These are phyloP conservation scores for Fusarium nygamai DNA, from an alignment of 2,329 filamentous ascomycete species.

Conservation along the genomic window DNA sequence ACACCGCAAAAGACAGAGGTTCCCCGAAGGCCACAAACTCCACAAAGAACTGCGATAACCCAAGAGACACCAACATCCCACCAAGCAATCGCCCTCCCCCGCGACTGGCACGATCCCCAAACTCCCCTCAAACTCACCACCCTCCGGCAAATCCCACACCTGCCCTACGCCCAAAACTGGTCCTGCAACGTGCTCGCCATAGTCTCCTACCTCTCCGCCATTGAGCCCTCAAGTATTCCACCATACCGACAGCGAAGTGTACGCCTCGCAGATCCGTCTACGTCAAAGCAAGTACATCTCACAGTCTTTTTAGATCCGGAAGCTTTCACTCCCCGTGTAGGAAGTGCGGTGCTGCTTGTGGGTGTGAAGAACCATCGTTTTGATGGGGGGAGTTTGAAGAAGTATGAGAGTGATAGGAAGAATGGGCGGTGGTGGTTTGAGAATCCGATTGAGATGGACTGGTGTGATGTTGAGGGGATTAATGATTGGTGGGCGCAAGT, in stretches of 20 bases:
- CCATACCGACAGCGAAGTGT: slow-evolving; percentile 63
- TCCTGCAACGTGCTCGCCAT: slow-evolving; percentile 64
- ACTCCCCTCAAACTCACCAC: slow-evolving; percentile 62
- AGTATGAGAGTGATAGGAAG: slow-evolving; percentile 54
- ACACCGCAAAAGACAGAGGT: neutral
- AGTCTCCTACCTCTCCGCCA: slow-evolving; percentile 56
- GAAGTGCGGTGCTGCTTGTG: slow-evolving; percentile 61
- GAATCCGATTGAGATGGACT: slow-evolving; percentile 56
- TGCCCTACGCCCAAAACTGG: slow-evolving; percentile 69
- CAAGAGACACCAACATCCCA: neutral
- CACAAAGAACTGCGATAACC: slow-evolving; percentile 6
- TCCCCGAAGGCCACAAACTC: neutral
- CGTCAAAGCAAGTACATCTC: slow-evolving; percentile 61
- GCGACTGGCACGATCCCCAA: slow-evolving; percentile 53
- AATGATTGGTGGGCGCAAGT: slow-evolving; percentile 56
- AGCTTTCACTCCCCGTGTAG: slow-evolving; percentile 57
- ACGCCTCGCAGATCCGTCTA: slow-evolving; percentile 62
- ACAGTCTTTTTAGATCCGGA: slow-evolving; percentile 65
- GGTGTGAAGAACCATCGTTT: slow-evolving; percentile 68
- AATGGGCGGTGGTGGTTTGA: slow-evolving; percentile 61
- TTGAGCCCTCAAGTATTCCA: slow-evolving; percentile 60
- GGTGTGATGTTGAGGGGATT: slow-evolving; percentile 61
- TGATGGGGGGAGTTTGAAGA: slow-evolving; percentile 58
- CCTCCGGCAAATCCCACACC: slow-evolving; percentile 59
- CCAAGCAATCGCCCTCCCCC: slow-evolving; percentile 51